Conservation (phyloP, 2,329 filamentous ascomycete species). For the Calonectria crousiana region DNA sequence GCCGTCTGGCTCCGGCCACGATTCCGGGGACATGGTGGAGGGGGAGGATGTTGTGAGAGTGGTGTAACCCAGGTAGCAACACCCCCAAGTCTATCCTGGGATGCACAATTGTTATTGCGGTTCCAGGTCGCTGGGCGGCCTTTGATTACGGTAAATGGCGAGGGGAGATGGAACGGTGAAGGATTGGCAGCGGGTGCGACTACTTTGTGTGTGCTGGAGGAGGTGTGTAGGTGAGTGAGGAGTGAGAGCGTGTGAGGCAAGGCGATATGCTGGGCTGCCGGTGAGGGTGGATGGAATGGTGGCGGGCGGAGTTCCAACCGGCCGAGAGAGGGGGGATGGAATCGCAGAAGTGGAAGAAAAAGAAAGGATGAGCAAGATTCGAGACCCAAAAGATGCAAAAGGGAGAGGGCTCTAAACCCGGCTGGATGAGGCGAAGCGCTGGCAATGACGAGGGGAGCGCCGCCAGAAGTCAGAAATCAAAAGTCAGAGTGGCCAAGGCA, state of each 20-base stretch:
- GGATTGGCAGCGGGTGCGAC: constrained; percentile 5
- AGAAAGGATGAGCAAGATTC: constrained; percentile 6
- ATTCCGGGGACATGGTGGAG: constrained; percentile 45
- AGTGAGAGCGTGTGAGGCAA: neutral
- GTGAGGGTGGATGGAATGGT: constrained; percentile 12
- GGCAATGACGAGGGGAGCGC: constrained; percentile 9
- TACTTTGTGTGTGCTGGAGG: constrained; percentile 1
- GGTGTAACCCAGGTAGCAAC: constrained; percentile 38
- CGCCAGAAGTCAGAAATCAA: constrained; percentile 11
- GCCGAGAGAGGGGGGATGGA: neutral
- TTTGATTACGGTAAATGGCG: constrained; percentile 15
- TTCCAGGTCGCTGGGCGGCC: constrained; percentile 14
- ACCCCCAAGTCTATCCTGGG: constrained; percentile 40
- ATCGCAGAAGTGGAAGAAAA: constrained; percentile 1
- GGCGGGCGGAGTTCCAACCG: constrained; percentile 13
- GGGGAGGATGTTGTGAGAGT: constrained; percentile 30
- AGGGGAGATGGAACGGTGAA: neutral
- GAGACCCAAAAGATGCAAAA: neutral
- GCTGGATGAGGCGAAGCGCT: constrained; percentile 27
- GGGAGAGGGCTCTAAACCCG: neutral
- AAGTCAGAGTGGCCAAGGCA: constrained; percentile 29
- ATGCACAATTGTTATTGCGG: constrained; percentile 22
- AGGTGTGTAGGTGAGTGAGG: constrained; percentile 5
- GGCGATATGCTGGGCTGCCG: constrained; percentile 14
- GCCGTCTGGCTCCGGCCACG: constrained; percentile 48